Evolutionary conservation across 1,284 basidiomycete species (phyloP).

Genomic region (Hymenochaete sp.): DNA sequence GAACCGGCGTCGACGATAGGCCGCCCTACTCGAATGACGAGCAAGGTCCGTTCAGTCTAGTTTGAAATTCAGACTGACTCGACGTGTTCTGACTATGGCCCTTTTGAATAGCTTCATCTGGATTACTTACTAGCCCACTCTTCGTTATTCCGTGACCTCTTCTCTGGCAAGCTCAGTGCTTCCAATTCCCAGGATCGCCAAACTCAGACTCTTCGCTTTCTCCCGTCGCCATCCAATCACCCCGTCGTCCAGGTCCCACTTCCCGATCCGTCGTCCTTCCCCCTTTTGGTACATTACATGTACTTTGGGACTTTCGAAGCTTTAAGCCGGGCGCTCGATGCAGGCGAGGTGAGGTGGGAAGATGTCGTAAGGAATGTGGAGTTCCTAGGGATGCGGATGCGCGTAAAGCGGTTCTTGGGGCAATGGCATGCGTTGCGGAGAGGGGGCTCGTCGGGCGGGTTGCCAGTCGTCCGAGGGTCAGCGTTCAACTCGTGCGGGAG

Average conservation of each 20-base stretch:
- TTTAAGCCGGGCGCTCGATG: conserved; percentile 52
- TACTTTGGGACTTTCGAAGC: conserved; percentile 58
- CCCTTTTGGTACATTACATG: conserved; percentile 67
- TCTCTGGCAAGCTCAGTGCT: conserved; percentile 28
- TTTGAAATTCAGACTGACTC: too few relatives aligned
- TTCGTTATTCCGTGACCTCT: conserved; percentile 53
- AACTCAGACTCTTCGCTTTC: conserved; percentile 57
- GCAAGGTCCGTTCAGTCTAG: conserved; percentile 51
- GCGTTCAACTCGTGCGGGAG: conserved; percentile 4
- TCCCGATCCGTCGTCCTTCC: conserved; percentile 65
- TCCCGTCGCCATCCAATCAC: conserved; percentile 35
- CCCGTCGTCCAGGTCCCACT: conserved; percentile 68
- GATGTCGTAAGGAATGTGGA: conserved; percentile 75
- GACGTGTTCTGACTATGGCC: too few relatives aligned
- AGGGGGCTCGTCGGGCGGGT: conserved; percentile 29
- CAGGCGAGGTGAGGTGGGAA: conserved; percentile 61
- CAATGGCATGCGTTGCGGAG: conserved; percentile 55
- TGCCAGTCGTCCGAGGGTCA: conserved; percentile 20
- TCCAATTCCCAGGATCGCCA: conserved; percentile 33
- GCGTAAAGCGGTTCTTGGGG: conserved; percentile 61
- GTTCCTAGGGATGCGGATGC: conserved; percentile 60
- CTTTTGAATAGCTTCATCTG: conserved; percentile 48
- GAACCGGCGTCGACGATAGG: conserved; percentile 38
- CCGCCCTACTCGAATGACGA: conserved; percentile 44
- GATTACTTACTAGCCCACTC: conserved; percentile 71